Base-by-base conservation (phyloP, 306 rosid species). In the Lathyrus tuberosus region DNA sequence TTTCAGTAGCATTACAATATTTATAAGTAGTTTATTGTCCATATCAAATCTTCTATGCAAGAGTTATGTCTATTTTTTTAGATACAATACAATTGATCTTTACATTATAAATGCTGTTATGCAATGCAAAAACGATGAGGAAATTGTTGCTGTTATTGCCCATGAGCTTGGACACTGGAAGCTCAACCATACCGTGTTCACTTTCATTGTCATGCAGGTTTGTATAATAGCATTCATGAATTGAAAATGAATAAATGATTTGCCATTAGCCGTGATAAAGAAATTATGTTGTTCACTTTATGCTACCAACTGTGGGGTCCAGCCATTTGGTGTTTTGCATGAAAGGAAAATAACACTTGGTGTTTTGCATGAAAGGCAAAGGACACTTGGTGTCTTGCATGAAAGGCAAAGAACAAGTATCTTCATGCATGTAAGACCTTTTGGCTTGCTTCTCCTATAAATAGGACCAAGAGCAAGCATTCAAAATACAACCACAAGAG, bases 141-240 rank as follows among this genome's bases (percentile, higher is more conserved):
- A 94, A 82, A 87, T 94, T 72, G 97, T 90, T 60, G 97, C 99
- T 53, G 99, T 94, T 69, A 91, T 91, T 79, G 99, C 96, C 69
- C 99, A 94, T 62, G 97, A 94, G 80, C 82, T 94, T 62, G 99
- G 99, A 77, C 99, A 94, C 77, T 94, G 99, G 99, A 88, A 94
- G 80, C 99, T 94, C 69, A 94, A 83, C 78, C 99, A 94, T 77
- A 94, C 98, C 0, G 73, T 88, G 84, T 94, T 85, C 85, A 85
- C 98, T 6, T 94, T 94, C 84, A 70, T 94, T 42, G 98, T 97
- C 17, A 83, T 90, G 85, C 98, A 94, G 97, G 98, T 94, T 78
- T 71, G 86, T 81, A 61, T 13, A 20, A 52, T 62, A 49, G 56
- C 80, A 51, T 65, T 54, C 59, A 64, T 52, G 57, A 58, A 72